Percentiles rank a stretch among this genome's conserved stretches.
Conservation (phyloP, 2,329 filamentous ascomycete genomes). For the Aspergillus caelatus region DNA sequence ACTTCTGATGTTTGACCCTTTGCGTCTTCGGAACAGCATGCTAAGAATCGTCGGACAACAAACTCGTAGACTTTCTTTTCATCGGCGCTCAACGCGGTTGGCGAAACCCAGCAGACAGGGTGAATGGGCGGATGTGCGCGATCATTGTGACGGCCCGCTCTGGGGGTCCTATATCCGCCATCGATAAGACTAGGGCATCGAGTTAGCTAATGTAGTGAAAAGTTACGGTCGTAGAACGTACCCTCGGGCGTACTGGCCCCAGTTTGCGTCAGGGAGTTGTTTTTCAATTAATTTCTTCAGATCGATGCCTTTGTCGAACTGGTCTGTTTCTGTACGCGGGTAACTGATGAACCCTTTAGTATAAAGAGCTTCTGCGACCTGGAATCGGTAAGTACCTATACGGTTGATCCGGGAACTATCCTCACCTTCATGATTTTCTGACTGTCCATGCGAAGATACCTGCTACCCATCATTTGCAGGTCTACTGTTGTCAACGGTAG, state of each 20-base stretch:
- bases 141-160: constrained; percentile 85
- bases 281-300: constrained; percentile 78
- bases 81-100: constrained; percentile 60
- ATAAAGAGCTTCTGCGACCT: constrained; percentile 80
- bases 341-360: constrained; percentile 97
- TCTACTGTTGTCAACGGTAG: constrained; percentile 94
- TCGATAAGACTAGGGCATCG: constrained; percentile 59
- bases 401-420: neutral
- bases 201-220: constrained; percentile 5
- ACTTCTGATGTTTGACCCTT: constrained; percentile 83
- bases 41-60: constrained; percentile 85
- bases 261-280: constrained; percentile 73
- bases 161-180: constrained; percentile 78
- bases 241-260: constrained; percentile 79
- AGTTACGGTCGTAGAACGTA: constrained; percentile 25
- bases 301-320: constrained; percentile 89
- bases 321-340: constrained; percentile 93
- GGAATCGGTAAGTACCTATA: constrained; percentile 9
- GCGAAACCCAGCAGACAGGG: constrained; percentile 80
- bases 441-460: constrained; percentile 86
- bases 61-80: constrained; percentile 89
- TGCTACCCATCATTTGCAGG: constrained; percentile 91
- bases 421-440: constrained; percentile 79
- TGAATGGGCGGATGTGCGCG: constrained; percentile 98
- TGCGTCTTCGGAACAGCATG: constrained; percentile 94